Evolutionary conservation across 2,329 filamentous ascomycete species (phyloP), one percentile per base, ranked within the genome.

Genomic region (Penicillium sp.): DNA sequence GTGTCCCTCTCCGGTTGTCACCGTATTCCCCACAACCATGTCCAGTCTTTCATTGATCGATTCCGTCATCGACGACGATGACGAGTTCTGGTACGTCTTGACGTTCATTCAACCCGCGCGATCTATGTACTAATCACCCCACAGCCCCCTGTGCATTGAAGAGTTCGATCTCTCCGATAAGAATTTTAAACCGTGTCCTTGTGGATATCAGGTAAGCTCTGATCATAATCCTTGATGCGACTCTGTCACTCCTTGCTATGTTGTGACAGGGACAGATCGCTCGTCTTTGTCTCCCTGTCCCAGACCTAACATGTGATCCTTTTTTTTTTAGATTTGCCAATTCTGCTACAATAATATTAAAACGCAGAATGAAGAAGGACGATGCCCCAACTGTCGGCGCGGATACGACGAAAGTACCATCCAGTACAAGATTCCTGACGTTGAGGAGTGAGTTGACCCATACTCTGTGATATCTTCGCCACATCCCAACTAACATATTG

Each of bases 271-370:
- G 35, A 23, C 29, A 25, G 23, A 25, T 33, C 10, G 3, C n/a
- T 47, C 21, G 19, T 29, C 27, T 33, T 29, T 42, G 13, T 19
- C 19, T 35, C 21, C 8, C 9, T 19, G 17, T 33, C 3, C 15
- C 33, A 48, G 19, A n/a, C 19, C 58, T 65, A 42, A 67, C 51
- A 37, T 46, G 19, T 48, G 23, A 54, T 27, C 6, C 48, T 50
- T 62, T 62, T 62, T 62, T 62, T 62, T 48, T 37, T 70, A 97
- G 93, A 93, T 99, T 75, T 99, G 94, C 78, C 95, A 99, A 81
- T 99, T 99, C 78, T 99, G 94, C 80, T 99, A 93, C 81, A 97
- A 99, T 79, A 99, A 97, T 75, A 95, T 99, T 75, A 96, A 95
- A 79, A 96, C 90, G 69, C 97, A 97, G 69, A 92, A 96, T 61